Percentiles rank a stretch among this genome's conserved stretches.
These are phyloP conservation scores for Naegleria fowleri DNA, from an alignment of 208 protist genomes.

Conservation along the genomic window DNA sequence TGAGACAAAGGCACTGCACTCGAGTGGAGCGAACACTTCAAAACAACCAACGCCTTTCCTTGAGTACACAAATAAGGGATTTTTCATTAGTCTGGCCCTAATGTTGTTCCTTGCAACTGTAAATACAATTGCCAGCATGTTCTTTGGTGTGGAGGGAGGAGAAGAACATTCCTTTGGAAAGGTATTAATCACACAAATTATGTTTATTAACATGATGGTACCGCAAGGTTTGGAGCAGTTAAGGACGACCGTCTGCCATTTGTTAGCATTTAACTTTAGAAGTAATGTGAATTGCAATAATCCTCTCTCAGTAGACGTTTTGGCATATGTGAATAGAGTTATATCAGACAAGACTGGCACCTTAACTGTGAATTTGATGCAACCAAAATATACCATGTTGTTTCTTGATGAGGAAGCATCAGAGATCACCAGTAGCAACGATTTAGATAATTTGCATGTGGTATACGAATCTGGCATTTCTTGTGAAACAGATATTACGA, in stretches of 20 bases:
- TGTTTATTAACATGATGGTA: slow-evolving; percentile 24
- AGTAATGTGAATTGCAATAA: not conserved
- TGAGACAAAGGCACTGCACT: not conserved
- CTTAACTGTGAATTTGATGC: slow-evolving; percentile 4
- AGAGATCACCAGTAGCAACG: not conserved
- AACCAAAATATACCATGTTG: not conserved
- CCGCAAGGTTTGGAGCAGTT: slow-evolving; percentile 21
- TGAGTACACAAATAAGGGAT: slow-evolving; percentile 11
- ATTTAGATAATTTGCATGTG: not conserved
- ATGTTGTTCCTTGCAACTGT: not conserved
- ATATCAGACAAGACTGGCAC: slow-evolving; percentile 16
- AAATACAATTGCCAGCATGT: not conserved
- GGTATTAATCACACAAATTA: not conserved
- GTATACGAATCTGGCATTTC: not conserved
- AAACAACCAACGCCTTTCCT: slow-evolving; percentile 6
- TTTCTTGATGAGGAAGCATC: not conserved
- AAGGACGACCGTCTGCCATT: not conserved
- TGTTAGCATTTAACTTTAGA: not conserved
- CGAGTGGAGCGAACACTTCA: not conserved
- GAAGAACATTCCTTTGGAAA: not conserved
- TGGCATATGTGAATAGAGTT: not conserved
- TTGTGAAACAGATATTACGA: not conserved
- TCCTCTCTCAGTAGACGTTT: not conserved
- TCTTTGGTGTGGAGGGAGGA: not conserved
- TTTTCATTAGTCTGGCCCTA: not conserved